Evolutionary conservation across 2,329 filamentous ascomycete genomes (phyloP), one percentile per base, ranked within the genome.

Genomic region (Penicillium olsonii): DNA sequence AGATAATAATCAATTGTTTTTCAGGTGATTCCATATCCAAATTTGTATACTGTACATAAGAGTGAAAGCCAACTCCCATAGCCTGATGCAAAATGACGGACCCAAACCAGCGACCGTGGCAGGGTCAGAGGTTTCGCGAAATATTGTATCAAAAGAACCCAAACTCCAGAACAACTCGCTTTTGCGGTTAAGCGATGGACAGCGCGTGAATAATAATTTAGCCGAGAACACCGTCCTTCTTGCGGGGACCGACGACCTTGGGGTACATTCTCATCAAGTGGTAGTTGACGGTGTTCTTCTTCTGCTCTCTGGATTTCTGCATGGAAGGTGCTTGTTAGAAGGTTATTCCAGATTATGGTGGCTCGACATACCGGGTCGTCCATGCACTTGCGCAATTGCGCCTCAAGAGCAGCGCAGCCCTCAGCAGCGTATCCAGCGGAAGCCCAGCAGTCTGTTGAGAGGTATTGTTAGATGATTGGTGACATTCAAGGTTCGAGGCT

Each of bases 251-350:
- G 75, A 86, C 82, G 78, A 95, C 78, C 69, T 86, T 84, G 12
- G 84, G 84, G 63, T 87, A 88, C 76, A 88, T 82, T 64, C 94
- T 84, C 59, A 83, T 82, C 37, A 97, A 78, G 70, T 96, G 92
- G 78, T 92, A 92, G 75, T 97, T 97, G 82, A 97, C 91, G 57
- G 82, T 84, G 70, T 85, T 92, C 76, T 86, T 90, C 68, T 83
- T 82, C 57, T 73, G 69, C 47, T 74, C 71, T 56, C 71, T 71
- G 40, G 79, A 71, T 78, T 78, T 83, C 84, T 86, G 67, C 4
- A 33, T 39, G 35, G 53, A 45, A 46, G 41, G 24, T 26, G 18
- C n/a, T 33, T 6, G 26, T 42, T 44, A 40, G 43, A 29, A 40
- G 19, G 11, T 4, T 11, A 40, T n/a, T 37, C 29, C 29, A 31